Conservation (phyloP, 2,329 filamentous ascomycete species). For the Cladosporium cucumerinum region DNA sequence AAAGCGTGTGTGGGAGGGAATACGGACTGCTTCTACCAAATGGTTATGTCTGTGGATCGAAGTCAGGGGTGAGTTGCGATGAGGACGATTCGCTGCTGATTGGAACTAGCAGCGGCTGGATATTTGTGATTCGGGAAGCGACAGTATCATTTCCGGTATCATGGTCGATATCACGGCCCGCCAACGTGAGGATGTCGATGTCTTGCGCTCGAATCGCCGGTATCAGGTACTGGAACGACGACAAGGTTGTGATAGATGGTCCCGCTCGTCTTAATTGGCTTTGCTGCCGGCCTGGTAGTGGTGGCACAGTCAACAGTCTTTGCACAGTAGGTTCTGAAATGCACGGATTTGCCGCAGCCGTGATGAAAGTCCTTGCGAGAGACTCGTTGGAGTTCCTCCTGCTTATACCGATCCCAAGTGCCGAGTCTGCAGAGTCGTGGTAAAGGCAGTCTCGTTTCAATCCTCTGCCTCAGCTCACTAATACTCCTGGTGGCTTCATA, state of each 20-base stretch:
- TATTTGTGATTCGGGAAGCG: not conserved
- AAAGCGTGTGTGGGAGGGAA: not conserved
- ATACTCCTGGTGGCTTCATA: constrained; percentile 4
- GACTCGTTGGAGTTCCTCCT: constrained; percentile 6
- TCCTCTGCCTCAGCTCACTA: constrained; percentile 6
- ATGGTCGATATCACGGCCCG: not conserved
- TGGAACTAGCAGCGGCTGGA: not conserved
- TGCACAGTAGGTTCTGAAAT: not conserved
- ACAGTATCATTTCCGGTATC: not conserved
- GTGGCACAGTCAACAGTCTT: not conserved
- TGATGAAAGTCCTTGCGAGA: constrained; percentile 3
- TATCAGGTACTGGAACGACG: not conserved
- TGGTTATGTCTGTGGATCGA: not conserved
- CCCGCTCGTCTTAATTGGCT: not conserved
- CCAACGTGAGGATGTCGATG: constrained; percentile 1
- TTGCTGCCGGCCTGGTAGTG: not conserved
- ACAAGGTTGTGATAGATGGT: not conserved
- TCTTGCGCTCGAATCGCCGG: constrained; percentile 8
- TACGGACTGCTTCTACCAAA: not conserved
- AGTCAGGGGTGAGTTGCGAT: not conserved
- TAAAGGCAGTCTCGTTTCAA: constrained; percentile 1
- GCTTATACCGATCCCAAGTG: constrained; percentile 3
- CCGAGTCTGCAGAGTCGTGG: not conserved
- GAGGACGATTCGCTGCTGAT: not conserved
- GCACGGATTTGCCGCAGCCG: not conserved